Evolutionary conservation across 352 stramenopile species (phyloP), one percentile per base, ranked within the genome.

Genomic region (Lagenidium giganteum): DNA sequence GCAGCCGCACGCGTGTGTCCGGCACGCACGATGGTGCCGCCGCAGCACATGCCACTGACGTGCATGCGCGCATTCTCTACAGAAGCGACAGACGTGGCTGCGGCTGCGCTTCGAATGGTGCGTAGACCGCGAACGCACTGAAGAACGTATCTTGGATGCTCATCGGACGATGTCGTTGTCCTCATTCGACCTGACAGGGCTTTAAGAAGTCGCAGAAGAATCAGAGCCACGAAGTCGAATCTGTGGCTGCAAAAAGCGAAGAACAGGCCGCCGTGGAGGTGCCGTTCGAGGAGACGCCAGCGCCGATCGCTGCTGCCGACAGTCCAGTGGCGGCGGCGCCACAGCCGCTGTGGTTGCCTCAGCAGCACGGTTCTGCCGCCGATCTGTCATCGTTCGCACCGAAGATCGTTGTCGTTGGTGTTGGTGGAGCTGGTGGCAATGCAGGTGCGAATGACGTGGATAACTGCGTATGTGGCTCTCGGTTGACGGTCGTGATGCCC

Each of bases 341-440:
- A n/a, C 78, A 90, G 61, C 75, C 74, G 24, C 57, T 89, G 30
- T 90, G 78, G 78, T 73, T 90, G 33, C 62, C 76, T 23, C 72
- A 90, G 51, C 65, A 71, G 39, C 67, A 82, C 50, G 55, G 70
- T n/a, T n/a, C n/a, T n/a, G 48, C 57, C 42, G 66, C 55, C 29
- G 78, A 93, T 38, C 51, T 91, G 37, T 74, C 74, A 8, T 65
- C 73, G 8, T 93, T 93, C 40, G 82, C 82, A 8, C 82, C 82
- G 4, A 90, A 88, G 49, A 94, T 94, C 52, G 76, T 92, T 25
- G 79, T 94, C 24, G 78, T 95, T 16, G 83, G 86, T 18, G 83
- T 95, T 24, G 86, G 86, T 20, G 86, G 86, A 20, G 86, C 85
- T 41, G 86, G 86, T 39, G 86, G 86, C 32, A 96, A 96, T 37